Evolutionary conservation across 768 basidiomycete genomes (phyloP).

Genomic region (Kwoniella sp.): DNA sequence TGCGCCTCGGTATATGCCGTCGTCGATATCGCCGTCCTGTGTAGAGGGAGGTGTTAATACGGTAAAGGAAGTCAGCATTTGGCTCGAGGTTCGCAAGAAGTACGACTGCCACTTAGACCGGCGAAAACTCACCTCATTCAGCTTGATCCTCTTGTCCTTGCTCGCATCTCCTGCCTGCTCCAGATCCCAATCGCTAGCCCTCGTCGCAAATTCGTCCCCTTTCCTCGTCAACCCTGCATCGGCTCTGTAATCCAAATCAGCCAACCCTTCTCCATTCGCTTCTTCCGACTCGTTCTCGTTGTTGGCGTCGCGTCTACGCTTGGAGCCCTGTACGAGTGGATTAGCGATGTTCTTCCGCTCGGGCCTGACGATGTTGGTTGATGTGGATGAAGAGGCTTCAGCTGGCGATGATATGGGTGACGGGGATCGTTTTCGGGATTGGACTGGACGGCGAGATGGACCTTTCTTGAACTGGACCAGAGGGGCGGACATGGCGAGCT

Average conservation of each 20-base stretch:
- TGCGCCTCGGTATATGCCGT: slow-evolving; percentile 84
- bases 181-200: slow-evolving; percentile 70
- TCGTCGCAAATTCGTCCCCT: slow-evolving; percentile 74
- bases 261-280: slow-evolving; percentile 45
- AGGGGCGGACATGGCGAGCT: slow-evolving; percentile 29
- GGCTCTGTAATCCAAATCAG: slow-evolving; percentile 64
- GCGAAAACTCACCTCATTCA: slow-evolving; percentile 53
- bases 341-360: slow-evolving; percentile 69
- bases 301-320: slow-evolving; percentile 64
- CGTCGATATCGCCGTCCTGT: slow-evolving; percentile 68
- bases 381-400: slow-evolving; percentile 22
- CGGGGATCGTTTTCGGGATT: slow-evolving; percentile 71
- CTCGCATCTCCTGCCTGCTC: slow-evolving; percentile 79
- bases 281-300: slow-evolving; percentile 52
- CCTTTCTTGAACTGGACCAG: slow-evolving; percentile 86
- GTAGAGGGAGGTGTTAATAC: slow-evolving; percentile 53
- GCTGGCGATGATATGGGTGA: slow-evolving; percentile 61
- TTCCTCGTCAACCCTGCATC: slow-evolving; percentile 57
- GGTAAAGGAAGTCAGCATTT: slow-evolving; percentile 5
- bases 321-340: slow-evolving; percentile 76
- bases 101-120: background rate
- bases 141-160: slow-evolving; percentile 71
- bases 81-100: background rate
- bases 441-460: slow-evolving; percentile 75
- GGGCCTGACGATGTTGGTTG: slow-evolving; percentile 71